Base-by-base conservation (phyloP, 1,284 basidiomycete genomes). In the Trichosporon sp. region DNA sequence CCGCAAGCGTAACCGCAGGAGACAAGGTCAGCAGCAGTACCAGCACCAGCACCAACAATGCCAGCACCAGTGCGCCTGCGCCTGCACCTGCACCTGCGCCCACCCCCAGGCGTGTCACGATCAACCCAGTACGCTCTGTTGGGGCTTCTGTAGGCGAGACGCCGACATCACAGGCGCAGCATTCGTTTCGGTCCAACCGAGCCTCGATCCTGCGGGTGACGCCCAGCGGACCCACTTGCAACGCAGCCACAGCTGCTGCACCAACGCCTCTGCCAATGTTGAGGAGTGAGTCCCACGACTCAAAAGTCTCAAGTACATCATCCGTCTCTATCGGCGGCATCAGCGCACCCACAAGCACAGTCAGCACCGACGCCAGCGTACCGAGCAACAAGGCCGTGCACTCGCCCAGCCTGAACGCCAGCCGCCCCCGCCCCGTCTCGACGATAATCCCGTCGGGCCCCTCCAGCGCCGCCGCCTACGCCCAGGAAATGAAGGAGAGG, bases 351-450 rank as follows among this genome's bases (percentile, higher is more conserved):
- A 36, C 23, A 9, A 37, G 56, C 34, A 58, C 34, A 4, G 36
- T 34, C 19, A 37, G 56, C 23, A 27, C 19, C 32, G 23, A 34
- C 33, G 33, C 33, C 14, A 34, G 56, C 33, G 56, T 58, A 7
- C 33, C 56, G 16, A 58, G 56, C 56, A 37, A 37, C 56, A 34
- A 54, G 49, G 49, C 49, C 49, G 49, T 54, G 49, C 49, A 54
- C 49, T 16, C 25, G 25, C 49, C 49, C 14, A 54, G 49, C 49
- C 16, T 54, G 19, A 31, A 54, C 49, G 14, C 49, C 19, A 54
- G 19, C 27, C 49, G 49, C 49, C 49, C 49, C 16, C 49, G 49
- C 49, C 49, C 49, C 49, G 49, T 54, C 27, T 54, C 49, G 49
- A 54, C 49, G 49, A 54, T 54, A 6, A 27, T 54, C 9, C 49